Evolutionary conservation across 2,329 filamentous ascomycete species (phyloP).

Genomic region (Blastomyces gilchristii): DNA sequence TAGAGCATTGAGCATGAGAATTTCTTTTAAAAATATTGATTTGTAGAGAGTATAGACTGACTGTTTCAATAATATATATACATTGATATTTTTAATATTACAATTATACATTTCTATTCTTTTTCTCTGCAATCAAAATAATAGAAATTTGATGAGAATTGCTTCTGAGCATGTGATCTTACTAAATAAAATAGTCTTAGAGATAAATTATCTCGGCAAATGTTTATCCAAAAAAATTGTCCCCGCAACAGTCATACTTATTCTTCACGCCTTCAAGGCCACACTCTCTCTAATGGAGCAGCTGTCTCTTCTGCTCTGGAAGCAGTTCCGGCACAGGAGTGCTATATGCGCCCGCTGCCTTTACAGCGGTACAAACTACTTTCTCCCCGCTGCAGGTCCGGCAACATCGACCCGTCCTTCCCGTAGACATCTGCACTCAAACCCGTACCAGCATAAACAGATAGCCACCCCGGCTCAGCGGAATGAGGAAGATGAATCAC

Average conservation of each 20-base stretch:
- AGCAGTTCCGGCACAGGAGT: neutral
- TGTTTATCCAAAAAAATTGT: neutral
- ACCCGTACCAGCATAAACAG: neutral
- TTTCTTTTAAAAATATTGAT: too few species aligned
- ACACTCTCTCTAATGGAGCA: slow-evolving; percentile 9
- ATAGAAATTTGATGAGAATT: too few species aligned
- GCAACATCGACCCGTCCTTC: neutral
- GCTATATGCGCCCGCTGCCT: slow-evolving; percentile 9
- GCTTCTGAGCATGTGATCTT: too few species aligned
- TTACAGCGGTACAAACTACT: neutral
- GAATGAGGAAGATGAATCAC: neutral
- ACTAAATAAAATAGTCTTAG: too few species aligned
- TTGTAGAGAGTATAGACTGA: too few species aligned
- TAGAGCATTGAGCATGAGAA: too few species aligned
- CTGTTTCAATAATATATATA: too few species aligned
- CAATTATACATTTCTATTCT: too few species aligned
- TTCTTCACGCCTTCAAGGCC: neutral
- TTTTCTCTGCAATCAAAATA: too few species aligned
- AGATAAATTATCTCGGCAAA: too few species aligned
- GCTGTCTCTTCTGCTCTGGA: slow-evolving; percentile 5
- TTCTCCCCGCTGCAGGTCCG: neutral
- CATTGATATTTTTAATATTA: too few species aligned
- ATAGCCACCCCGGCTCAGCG: neutral
- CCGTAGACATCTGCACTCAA: slow-evolving; percentile 1
- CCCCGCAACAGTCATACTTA: neutral